Conservation (phyloP, 495 filamentous ascomycete species). For the Tetracladium setigerum region DNA sequence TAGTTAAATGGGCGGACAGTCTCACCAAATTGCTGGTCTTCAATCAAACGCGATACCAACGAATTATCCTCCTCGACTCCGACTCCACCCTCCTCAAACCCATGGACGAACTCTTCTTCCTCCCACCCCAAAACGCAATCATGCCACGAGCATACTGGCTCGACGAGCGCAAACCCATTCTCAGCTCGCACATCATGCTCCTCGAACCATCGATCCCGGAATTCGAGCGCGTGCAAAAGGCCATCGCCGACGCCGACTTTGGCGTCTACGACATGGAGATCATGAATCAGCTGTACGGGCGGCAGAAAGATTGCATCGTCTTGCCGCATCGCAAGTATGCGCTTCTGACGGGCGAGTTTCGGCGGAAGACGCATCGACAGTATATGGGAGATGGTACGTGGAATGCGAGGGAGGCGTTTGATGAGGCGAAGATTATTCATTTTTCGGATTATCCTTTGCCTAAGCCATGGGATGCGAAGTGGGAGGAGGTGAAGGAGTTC, state of each 20-base stretch:
- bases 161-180: constrained; percentile 39
- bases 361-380: constrained; percentile 43
- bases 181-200: constrained; percentile 58
- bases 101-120: constrained; percentile 69
- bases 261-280: constrained; percentile 66
- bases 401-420: constrained; percentile 55
- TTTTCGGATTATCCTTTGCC: constrained; percentile 78
- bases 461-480: constrained; percentile 69
- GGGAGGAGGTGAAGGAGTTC: constrained; percentile 41
- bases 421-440: constrained; percentile 69
- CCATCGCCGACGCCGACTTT: constrained; percentile 29
- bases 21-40: constrained; percentile 67
- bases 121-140: constrained; percentile 50
- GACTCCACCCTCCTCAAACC: constrained; percentile 54
- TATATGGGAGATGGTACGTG: constrained; percentile 54
- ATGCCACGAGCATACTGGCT: constrained; percentile 72
- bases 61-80: constrained; percentile 62
- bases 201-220: constrained; percentile 51
- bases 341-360: constrained; percentile 65
- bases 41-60: constrained; percentile 57
- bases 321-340: constrained; percentile 71
- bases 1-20: constrained; percentile 53
- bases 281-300: constrained; percentile 58
- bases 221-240: constrained; percentile 43
- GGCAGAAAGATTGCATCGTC: constrained; percentile 50